Base-by-base conservation (phyloP, 192 early-diverging fungal genomes). In the Backusella parvicylindrica region DNA sequence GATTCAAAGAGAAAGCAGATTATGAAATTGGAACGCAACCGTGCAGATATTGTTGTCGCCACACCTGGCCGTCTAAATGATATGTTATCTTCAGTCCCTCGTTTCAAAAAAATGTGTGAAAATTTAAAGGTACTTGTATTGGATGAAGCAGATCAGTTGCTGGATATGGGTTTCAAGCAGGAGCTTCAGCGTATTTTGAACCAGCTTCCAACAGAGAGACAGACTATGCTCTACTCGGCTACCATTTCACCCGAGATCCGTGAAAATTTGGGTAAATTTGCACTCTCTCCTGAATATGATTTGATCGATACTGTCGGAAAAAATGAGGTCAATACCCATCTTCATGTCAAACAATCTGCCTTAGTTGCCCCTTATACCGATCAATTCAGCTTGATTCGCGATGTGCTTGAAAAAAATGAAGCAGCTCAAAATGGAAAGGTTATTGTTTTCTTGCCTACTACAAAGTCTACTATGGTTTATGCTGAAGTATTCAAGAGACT, bases 11-110 rank as follows among this genome's bases (percentile, higher is more conserved):
- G 80, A n/a, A 49, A 53, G 11, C 92, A 95, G 79, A 76, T 91
- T 13, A 72, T 75, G 32, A 56, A 70, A 2, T 71, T 93, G 53
- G 76, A 78, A 36, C 76, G 77, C 16, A 82, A 74, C 13, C 87
- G 89, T 68, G 85, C 85, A 1, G 98, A 99, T 72, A 91, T 97
- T 72, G 88, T 99, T 36, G 93, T 99, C 41, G 97, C 93, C 40
- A 99, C 98, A 2, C 98, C 98, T 0, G 98, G 98, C 13, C 94
- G 98, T 47, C 73, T 99, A 21, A 90, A 91, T 31, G 94, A 95
- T 72, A 83, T 94, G 82, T 74, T 94, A 31, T 40, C 77, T 23
- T 87, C 83, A 64, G 68, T 78, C 8, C 56, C 38, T n/a, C 92
- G 95, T 86, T 93, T 97, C 65, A 73, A 77, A n/a, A 67, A 70